Conservation (phyloP, 805 yeast species). For the Metschnikowia koreensis region DNA sequence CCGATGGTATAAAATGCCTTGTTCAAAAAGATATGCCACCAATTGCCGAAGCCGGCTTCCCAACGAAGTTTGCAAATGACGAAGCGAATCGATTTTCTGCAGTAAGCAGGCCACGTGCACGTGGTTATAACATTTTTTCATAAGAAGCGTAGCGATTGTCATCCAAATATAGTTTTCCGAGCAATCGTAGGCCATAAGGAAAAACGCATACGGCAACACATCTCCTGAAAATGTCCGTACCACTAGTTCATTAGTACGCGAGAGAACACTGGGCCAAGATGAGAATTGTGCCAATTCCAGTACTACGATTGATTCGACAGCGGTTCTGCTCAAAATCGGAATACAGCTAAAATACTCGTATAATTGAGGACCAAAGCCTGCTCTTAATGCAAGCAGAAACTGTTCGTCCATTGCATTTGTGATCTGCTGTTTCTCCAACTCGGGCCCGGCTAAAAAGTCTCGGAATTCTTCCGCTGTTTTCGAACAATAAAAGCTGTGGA, state of each 20-base stretch:
- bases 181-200: background rate
- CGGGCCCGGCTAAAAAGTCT: background rate
- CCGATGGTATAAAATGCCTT: background rate
- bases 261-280: background rate
- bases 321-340: background rate
- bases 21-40: background rate
- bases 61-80: background rate
- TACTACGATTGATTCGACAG: background rate
- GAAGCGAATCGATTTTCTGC: background rate
- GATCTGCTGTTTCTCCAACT: background rate
- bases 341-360: background rate
- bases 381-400: conserved; percentile 1
- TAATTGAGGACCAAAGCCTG: background rate
- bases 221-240: background rate
- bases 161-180: background rate
- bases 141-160: background rate
- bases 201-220: background rate
- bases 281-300: background rate
- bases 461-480: background rate
- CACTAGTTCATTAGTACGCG: background rate
- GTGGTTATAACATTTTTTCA: background rate
- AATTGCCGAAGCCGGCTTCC: background rate
- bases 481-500: conserved; percentile 2
- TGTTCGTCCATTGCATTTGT: background rate
- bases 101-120: background rate